These are phyloP conservation scores for Zelopaecilomyces penicillatus DNA, from an alignment of 2,329 filamentous ascomycete species.

Conservation along the genomic window DNA sequence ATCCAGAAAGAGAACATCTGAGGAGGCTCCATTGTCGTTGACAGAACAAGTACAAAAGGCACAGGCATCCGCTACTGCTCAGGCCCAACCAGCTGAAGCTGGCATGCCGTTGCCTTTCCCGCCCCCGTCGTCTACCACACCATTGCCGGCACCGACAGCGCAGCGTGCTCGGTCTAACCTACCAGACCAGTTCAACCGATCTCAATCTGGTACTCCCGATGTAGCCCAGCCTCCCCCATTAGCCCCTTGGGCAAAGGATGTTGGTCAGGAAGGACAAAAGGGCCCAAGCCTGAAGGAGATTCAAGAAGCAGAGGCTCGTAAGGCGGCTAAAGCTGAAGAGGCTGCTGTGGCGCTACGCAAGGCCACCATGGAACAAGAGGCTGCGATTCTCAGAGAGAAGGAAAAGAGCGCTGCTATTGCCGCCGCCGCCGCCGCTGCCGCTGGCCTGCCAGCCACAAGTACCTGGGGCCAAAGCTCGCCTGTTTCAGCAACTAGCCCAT, in stretches of 20 bases:
- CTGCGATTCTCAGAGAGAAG: slow-evolving; percentile 49
- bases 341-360: slow-evolving; percentile 69
- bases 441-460: slow-evolving; percentile 76
- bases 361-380: slow-evolving; percentile 71
- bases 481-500: slow-evolving; percentile 55
- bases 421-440: slow-evolving; percentile 48
- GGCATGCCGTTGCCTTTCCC: slow-evolving; percentile 72
- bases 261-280: slow-evolving; percentile 59
- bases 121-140: slow-evolving; percentile 66
- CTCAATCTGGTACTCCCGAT: slow-evolving; percentile 70
- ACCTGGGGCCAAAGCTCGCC: slow-evolving; percentile 83
- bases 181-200: slow-evolving; percentile 63
- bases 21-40: slow-evolving; percentile 49
- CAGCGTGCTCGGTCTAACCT: slow-evolving; percentile 78
- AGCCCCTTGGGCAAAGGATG: slow-evolving; percentile 92
- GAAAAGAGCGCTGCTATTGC: slow-evolving; percentile 40
- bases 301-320: slow-evolving; percentile 88
- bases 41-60: slow-evolving; percentile 82
- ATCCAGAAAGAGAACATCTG: slow-evolving; percentile 6
- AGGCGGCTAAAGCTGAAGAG: slow-evolving; percentile 83
- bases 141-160: slow-evolving; percentile 79
- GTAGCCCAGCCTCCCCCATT: slow-evolving; percentile 56
- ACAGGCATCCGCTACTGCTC: slow-evolving; percentile 37
- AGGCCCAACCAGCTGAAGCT: slow-evolving; percentile 39
- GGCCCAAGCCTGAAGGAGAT: slow-evolving; percentile 94